Conservation (phyloP, 2,329 filamentous ascomycete species). For the Domatiomyces catenatus region DNA sequence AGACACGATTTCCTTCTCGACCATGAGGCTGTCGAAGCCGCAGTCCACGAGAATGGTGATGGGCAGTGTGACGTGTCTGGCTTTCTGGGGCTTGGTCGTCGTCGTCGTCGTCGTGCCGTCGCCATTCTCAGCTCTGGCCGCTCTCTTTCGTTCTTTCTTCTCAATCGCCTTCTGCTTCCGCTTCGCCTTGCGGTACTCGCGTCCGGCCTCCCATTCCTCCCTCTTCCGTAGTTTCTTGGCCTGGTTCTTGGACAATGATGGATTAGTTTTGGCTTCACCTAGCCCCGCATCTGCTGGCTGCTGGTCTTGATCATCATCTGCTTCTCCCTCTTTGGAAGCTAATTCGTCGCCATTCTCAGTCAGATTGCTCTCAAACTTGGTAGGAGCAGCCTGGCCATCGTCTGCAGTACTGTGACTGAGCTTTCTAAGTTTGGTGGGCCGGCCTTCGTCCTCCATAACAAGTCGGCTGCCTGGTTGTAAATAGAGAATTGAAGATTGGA, state of each 20-base stretch:
- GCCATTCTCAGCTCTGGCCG: slow-evolving; percentile 19
- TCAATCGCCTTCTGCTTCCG: slow-evolving; percentile 42
- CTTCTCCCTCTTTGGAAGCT: slow-evolving; percentile 1
- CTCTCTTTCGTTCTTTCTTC: slow-evolving; percentile 36
- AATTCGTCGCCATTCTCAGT: slow-evolving; percentile 8
- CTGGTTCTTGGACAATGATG: slow-evolving; percentile 63
- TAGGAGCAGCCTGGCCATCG: slow-evolving; percentile 4
- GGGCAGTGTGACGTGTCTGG: slow-evolving; percentile 36
- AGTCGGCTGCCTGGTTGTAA: not conserved
- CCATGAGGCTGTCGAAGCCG: slow-evolving; percentile 82
- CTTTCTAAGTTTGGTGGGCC: slow-evolving; percentile 42
- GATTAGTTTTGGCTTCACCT: slow-evolving; percentile 3
- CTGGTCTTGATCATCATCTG: slow-evolving; percentile 1
- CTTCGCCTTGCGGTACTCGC: slow-evolving; percentile 42
- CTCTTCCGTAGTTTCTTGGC: slow-evolving; percentile 61
- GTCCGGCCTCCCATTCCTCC: slow-evolving; percentile 61
- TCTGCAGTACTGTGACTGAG: slow-evolving; percentile 24
- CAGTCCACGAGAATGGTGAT: slow-evolving; percentile 78
- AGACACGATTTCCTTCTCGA: slow-evolving; percentile 68
- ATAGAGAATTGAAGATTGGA: not conserved
- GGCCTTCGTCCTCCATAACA: slow-evolving; percentile 40
- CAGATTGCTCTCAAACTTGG: slow-evolving; percentile 9
- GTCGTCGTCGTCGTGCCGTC: slow-evolving; percentile 1
- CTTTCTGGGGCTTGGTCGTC: slow-evolving; percentile 23
- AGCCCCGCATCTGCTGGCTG: not conserved